Conservation (phyloP, 1,139 yeast species). For the Kluyveromyces marxianus region DNA sequence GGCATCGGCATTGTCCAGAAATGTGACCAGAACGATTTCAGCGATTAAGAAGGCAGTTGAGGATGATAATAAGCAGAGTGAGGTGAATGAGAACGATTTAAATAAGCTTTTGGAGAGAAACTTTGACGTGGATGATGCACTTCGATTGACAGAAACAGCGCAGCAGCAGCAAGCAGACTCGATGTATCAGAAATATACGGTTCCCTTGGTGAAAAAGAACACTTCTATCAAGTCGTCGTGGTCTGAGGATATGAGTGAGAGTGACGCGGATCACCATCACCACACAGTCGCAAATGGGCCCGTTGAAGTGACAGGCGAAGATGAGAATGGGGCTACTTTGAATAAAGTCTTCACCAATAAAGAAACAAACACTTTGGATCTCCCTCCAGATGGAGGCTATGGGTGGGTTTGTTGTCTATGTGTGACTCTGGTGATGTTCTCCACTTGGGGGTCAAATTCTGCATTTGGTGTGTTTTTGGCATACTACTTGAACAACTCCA, state of each 20-base stretch:
- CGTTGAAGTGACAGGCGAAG: conserved; percentile 4
- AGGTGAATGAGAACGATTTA: conserved; percentile 9
- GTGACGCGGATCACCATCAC: conserved; percentile 8
- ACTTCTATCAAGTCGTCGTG: conserved; percentile 10
- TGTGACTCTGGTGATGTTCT: conserved; percentile 44
- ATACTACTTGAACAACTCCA: conserved; percentile 41
- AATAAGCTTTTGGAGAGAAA: conserved; percentile 18
- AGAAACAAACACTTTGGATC: conserved; percentile 30
- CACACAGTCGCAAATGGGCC: neutral
- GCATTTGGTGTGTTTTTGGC: conserved; percentile 62
- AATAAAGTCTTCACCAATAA: conserved; percentile 31
- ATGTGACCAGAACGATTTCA: conserved; percentile 12
- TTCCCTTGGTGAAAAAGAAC: conserved; percentile 8
- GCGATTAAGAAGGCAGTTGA: conserved; percentile 19
- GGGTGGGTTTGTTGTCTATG: conserved; percentile 64
- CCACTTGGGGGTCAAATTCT: conserved; percentile 73
- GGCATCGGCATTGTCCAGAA: conserved; percentile 1
- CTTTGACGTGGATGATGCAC: conserved; percentile 28
- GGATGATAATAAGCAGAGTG: conserved; percentile 23
- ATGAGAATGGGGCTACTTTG: conserved; percentile 16
- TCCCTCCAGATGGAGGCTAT: conserved; percentile 60
- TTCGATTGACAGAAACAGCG: conserved; percentile 15
- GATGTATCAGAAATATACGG: neutral
- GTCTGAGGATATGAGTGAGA: conserved; percentile 6
- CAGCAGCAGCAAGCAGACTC: conserved; percentile 1